Conservation (phyloP, 805 yeast species). For the Lipomyces yamanashiensis region DNA sequence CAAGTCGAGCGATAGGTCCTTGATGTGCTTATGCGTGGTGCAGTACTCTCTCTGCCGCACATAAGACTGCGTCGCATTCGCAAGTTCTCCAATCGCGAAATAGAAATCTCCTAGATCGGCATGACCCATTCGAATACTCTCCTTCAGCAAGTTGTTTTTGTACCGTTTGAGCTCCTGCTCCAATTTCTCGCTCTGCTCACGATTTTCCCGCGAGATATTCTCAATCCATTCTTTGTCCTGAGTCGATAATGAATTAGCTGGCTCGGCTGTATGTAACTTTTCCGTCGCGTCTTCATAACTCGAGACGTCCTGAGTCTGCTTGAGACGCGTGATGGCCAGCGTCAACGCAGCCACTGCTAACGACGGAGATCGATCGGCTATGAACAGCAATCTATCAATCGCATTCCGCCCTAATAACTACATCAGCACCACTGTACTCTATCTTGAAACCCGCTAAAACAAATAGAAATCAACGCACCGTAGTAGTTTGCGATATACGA, state of each 20-base stretch:
- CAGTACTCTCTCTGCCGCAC: slow-evolving; percentile 32
- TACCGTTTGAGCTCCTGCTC: slow-evolving; percentile 35
- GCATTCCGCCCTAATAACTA: slow-evolving; percentile 25
- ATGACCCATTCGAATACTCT: slow-evolving; percentile 35
- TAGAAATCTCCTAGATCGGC: slow-evolving; percentile 32
- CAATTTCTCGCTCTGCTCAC: slow-evolving; percentile 23
- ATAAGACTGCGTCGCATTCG: slow-evolving; percentile 26
- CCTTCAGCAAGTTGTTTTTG: slow-evolving; percentile 34
- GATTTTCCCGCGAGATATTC: background rate
- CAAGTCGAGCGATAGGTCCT: slow-evolving; percentile 32
- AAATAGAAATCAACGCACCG: slow-evolving; percentile 17
- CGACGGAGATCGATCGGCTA: slow-evolving; percentile 31
- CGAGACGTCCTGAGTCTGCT: slow-evolving; percentile 19
- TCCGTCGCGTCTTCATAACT: slow-evolving; percentile 29
- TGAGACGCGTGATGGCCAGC: slow-evolving; percentile 25
- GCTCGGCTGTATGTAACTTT: slow-evolving; percentile 5
- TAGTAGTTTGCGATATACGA: slow-evolving; percentile 30
- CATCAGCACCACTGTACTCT: background rate
- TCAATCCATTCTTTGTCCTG: slow-evolving; percentile 29
- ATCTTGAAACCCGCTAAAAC: background rate
- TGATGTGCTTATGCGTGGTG: slow-evolving; percentile 33
- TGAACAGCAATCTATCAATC: slow-evolving; percentile 30
- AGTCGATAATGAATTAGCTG: slow-evolving; percentile 13
- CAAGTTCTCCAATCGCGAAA: slow-evolving; percentile 26
- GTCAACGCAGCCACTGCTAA: slow-evolving; percentile 21